Evolutionary conservation across 345 rosid species (phyloP).

Genomic region (Eucalyptus grandis): DNA sequence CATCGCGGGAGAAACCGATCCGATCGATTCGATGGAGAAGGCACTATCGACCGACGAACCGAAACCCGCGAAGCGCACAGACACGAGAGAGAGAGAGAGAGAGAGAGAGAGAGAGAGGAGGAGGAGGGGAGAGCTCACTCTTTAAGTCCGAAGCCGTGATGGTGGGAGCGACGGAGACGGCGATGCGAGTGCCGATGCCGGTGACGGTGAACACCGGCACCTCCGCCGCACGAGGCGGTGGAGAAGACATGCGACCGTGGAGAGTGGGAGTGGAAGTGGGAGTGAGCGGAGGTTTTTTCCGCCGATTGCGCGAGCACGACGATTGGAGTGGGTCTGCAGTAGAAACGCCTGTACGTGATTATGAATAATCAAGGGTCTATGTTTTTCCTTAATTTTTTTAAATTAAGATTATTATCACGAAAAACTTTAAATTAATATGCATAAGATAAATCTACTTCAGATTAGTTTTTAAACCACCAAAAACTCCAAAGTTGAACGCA

Average conservation of each 20-base stretch:
- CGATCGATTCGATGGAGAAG: neutral
- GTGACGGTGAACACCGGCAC: constrained; percentile 46
- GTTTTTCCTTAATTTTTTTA: neutral
- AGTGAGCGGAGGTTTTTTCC: no score
- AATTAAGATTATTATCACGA: no score
- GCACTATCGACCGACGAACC: neutral
- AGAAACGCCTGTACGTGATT: neutral
- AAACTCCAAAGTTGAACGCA: no score
- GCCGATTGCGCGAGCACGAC: neutral
- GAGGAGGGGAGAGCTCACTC: constrained; percentile 9
- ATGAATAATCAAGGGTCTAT: neutral
- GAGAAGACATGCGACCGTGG: neutral
- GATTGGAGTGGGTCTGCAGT: neutral
- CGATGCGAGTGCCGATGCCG: constrained; percentile 50
- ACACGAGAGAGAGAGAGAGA: neutral
- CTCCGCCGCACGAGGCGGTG: constrained; percentile 10
- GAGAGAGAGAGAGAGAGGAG: neutral
- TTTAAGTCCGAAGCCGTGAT: constrained; percentile 33
- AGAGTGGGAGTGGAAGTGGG: neutral
- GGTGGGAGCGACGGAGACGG: constrained; percentile 27
- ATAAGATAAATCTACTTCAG: no score
- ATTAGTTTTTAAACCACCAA: no score
- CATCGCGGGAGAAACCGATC: neutral
- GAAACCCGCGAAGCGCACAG: neutral
- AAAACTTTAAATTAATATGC: no score